Percentiles rank a stretch among this genome's conserved stretches.
These are phyloP conservation scores for Avena insularis DNA, from an alignment of 176 grass and related monocot species.

Conservation along the genomic window DNA sequence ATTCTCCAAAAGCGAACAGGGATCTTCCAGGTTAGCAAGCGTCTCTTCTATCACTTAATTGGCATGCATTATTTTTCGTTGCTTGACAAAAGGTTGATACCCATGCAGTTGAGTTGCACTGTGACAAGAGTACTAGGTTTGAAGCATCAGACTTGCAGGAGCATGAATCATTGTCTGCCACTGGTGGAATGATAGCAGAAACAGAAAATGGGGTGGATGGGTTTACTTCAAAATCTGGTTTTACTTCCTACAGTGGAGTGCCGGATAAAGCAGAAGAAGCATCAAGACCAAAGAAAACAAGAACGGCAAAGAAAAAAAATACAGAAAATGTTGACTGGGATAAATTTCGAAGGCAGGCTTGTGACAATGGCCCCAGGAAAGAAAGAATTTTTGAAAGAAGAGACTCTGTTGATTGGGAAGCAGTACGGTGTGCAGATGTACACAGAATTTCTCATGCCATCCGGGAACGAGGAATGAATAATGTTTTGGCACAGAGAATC, in stretches of 20 bases:
- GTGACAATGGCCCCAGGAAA: slow-evolving; percentile 43
- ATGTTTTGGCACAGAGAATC: slow-evolving; percentile 82
- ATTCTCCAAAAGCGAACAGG: slow-evolving; percentile 29
- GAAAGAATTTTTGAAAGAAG: slow-evolving; percentile 62
- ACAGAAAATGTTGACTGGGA: slow-evolving; percentile 78
- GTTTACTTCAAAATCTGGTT: slow-evolving; percentile 41
- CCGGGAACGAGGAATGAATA: slow-evolving; percentile 87
- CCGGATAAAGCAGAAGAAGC: slow-evolving; percentile 37
- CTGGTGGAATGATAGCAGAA: slow-evolving; percentile 37
- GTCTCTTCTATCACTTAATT: slow-evolving; percentile 30
- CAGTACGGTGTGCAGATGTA: slow-evolving; percentile 69
- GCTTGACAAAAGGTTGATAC: slow-evolving; percentile 39
- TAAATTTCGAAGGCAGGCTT: slow-evolving; percentile 53
- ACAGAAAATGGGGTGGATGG: slow-evolving; percentile 34
- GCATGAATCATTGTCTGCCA: slow-evolving; percentile 38
- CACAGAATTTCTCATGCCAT: slow-evolving; percentile 75
- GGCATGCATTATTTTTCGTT: slow-evolving; percentile 29
- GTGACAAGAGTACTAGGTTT: slow-evolving; percentile 33
- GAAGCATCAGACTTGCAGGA: slow-evolving; percentile 42
- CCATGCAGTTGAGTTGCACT: slow-evolving; percentile 35
- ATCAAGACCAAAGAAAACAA: slow-evolving; percentile 55
- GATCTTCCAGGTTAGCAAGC: slow-evolving; percentile 48
- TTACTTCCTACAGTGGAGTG: slow-evolving; percentile 43
- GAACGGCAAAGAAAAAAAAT: slow-evolving; percentile 49
- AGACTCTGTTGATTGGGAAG: slow-evolving; percentile 90